Percentiles rank a stretch among this genome's conserved stretches.
Conservation (phyloP, 257 asterid genomes). For the Fraxinus americana region DNA sequence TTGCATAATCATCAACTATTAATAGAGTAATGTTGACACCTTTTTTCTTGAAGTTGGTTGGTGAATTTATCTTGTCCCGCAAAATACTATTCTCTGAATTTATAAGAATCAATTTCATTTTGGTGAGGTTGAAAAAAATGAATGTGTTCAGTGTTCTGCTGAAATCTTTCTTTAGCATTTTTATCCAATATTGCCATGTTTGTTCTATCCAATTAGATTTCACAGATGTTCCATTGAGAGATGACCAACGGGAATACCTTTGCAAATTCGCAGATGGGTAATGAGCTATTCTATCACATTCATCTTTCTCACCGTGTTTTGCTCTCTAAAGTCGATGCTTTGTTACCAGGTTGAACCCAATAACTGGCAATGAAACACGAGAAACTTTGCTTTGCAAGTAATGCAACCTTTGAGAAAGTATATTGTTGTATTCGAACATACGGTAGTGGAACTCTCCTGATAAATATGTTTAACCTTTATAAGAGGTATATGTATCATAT, state of each 20-base stretch:
- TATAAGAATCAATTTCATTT: too few relatives aligned
- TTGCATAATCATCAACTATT: too few relatives aligned
- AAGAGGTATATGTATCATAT: too few relatives aligned
- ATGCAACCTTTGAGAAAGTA: neutral
- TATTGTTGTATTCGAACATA: neutral
- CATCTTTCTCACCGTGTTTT: neutral
- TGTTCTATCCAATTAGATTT: constrained; percentile 51
- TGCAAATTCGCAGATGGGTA: constrained; percentile 96
- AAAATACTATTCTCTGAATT: too few relatives aligned
- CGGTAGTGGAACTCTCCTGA: neutral
- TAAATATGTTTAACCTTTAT: too few relatives aligned
- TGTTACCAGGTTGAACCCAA: constrained; percentile 60
- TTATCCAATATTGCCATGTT: neutral
- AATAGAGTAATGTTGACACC: too few relatives aligned
- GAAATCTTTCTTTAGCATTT: neutral
- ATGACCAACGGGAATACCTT: constrained; percentile 84
- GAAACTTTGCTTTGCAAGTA: constrained; percentile 83
- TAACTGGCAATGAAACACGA: constrained; percentile 86
- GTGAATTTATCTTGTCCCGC: too few relatives aligned
- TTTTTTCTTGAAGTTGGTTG: too few relatives aligned
- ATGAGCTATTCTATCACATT: neutral
- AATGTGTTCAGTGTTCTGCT: neutral
- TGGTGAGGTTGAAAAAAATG: neutral
- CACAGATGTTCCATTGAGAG: constrained; percentile 95
- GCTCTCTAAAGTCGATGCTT: constrained; percentile 9